Percentiles rank a stretch among this genome's conserved stretches.
Conservation (phyloP, 352 stramenopile species). For the Phytophthora quininea region DNA sequence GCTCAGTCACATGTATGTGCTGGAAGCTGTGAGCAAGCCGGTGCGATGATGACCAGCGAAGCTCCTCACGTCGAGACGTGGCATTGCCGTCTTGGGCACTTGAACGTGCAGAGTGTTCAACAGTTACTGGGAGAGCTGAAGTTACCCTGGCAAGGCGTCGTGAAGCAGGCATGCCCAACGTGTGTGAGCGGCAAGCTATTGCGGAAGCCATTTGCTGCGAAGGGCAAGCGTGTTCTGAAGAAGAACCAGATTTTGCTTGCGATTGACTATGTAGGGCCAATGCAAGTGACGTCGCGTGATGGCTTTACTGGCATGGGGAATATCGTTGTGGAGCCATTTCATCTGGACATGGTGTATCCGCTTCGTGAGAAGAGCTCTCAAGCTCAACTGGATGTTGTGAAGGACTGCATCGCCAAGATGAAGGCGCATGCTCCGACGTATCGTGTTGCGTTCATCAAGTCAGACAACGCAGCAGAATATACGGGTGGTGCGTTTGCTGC, state of each 20-base stretch:
- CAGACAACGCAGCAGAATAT: constrained; percentile 3
- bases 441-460: constrained; percentile 5
- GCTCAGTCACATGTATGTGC: constrained; percentile 8
- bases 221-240: constrained; percentile 2
- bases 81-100: constrained; percentile 1
- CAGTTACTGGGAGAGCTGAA: constrained; percentile 5
- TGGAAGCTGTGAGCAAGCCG: neutral
- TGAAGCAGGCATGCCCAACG: constrained; percentile 7
- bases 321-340: constrained; percentile 4
- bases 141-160: neutral
- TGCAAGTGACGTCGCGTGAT: constrained; percentile 4
- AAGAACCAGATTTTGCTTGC: constrained; percentile 12
- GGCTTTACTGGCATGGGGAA: constrained; percentile 5
- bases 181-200: constrained; percentile 12
- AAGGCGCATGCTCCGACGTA: constrained; percentile 1
- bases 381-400: neutral
- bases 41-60: neutral
- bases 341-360: constrained; percentile 10
- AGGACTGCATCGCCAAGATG: constrained; percentile 8
- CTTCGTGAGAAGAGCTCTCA: constrained; percentile 2
- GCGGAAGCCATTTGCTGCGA: neutral
- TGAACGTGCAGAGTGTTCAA: constrained; percentile 12
- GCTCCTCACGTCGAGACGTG: constrained; percentile 4
- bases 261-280: constrained; percentile 16
- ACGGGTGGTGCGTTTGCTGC: neutral